Base-by-base conservation (phyloP, 805 yeast genomes). In the Saccharomyces eubayanus region DNA sequence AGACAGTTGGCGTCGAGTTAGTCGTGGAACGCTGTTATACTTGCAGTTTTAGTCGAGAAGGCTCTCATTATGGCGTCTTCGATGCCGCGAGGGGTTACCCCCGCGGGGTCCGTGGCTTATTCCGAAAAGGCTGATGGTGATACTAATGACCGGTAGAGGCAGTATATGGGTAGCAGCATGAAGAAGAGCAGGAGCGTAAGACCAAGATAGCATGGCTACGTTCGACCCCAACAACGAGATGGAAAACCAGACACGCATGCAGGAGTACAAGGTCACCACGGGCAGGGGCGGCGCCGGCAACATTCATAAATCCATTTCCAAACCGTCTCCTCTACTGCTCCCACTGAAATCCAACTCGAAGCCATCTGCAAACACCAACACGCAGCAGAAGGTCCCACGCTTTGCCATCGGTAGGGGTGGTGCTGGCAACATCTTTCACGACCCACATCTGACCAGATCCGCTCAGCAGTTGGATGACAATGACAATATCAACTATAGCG, bases 271-370 rank as follows among this genome's bases (percentile, higher is more conserved):
- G 55, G 54, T 68, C 12, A 62, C 88, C n/a, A 85, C 90, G 0
- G 91, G 91, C 5, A 76, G 92, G 58, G 92, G 92, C 10, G 92
- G 92, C 9, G 85, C 85, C 1, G 91, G 91, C 5, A 85, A 85
- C 67, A 80, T 85, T 52, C 73, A 77, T 59, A 60, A 73, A 2
- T 65, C 79, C 11, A 59, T 64, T 43, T 67, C 72, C 31, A 66
- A 72, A 28, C 82, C 82, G 3, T 74, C 80, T 8, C 86, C 86
- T 3, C 78, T 75, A 49, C 73, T 81, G 31, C 80, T 77, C 2
- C 80, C 80, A 2, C 81, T 36, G 43, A 36, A 36, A 36, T 36
- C 43, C 24, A 36, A 28, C 24, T 36, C 43, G 16, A 36, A 36
- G 43, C 21, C 43, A 16, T 12, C 24, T 6, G 43, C 43, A 36